phyloP scores from a whole-genome alignment of 208 protist species.

The Histomonas meleagridis region DNA sequence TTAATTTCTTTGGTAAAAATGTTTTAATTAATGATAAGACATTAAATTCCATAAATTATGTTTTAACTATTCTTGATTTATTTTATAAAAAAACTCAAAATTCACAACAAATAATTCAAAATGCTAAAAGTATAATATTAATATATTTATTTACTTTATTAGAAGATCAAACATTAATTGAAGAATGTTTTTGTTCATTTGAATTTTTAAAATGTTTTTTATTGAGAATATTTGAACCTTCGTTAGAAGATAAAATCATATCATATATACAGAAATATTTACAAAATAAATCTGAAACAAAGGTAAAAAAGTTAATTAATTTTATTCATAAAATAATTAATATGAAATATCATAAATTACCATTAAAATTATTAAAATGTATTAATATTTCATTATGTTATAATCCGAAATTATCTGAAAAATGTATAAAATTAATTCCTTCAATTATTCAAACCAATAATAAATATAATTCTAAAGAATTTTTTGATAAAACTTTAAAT shows the following conservation, averaged over 20 bases:
- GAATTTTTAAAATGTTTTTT: background rate
- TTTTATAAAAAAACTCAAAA: background rate
- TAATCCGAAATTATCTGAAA: background rate
- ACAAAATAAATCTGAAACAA: background rate
- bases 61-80: background rate
- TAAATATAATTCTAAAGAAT: background rate
- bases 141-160: background rate
- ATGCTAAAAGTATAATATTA: background rate
- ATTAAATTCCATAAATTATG: background rate
- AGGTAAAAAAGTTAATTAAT: background rate
- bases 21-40: background rate
- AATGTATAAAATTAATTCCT: background rate
- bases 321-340: conserved; percentile 7
- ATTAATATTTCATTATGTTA: background rate
- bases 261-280: background rate
- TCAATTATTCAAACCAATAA: background rate
- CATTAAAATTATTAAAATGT: background rate
- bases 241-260: background rate
- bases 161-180: background rate
- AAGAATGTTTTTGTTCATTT: background rate
- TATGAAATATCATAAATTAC: background rate
- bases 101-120: background rate
- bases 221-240: background rate
- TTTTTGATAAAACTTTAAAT: background rate
- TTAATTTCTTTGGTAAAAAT: background rate